phyloP scores from a whole-genome alignment of 163 green algal species.

The Coccomyxa subellipsoidea region DNA sequence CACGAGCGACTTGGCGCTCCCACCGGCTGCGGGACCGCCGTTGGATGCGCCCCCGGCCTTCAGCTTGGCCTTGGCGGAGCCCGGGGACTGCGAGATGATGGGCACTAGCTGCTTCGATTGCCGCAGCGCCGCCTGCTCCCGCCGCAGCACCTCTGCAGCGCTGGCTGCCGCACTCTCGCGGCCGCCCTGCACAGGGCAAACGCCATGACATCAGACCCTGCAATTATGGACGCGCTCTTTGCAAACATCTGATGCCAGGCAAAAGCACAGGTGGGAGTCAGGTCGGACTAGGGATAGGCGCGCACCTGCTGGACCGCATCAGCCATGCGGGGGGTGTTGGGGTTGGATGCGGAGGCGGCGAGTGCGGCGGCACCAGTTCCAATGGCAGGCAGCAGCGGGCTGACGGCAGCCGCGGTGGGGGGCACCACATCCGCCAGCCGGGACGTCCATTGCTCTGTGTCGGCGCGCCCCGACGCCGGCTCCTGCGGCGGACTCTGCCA shows the following conservation, averaged over 20 bases:
- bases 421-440: conserved; percentile 13
- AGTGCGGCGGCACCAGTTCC: neutral
- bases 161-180: neutral
- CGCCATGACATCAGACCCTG: neutral
- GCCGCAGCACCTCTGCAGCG: conserved; percentile 18
- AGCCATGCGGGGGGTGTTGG: conserved; percentile 21
- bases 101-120: conserved; percentile 56
- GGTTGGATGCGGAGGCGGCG: neutral
- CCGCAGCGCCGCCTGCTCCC: conserved; percentile 42
- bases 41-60: neutral
- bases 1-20: neutral
- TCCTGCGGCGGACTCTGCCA: neutral
- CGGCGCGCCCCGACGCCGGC: neutral
- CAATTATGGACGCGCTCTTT: too few relatives aligned
- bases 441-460: conserved; percentile 9
- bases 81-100: conserved; percentile 27
- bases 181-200: neutral
- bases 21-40: neutral
- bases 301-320: conserved; percentile 24
- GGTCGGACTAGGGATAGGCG: neutral
- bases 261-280: neutral
- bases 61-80: neutral
- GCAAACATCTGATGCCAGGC: too few relatives aligned
- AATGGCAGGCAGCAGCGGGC: neutral
- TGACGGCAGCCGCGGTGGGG: neutral